Evolutionary conservation across 2,329 filamentous ascomycete genomes (phyloP).

Genomic region (Pyrenochaeta sp.): DNA sequence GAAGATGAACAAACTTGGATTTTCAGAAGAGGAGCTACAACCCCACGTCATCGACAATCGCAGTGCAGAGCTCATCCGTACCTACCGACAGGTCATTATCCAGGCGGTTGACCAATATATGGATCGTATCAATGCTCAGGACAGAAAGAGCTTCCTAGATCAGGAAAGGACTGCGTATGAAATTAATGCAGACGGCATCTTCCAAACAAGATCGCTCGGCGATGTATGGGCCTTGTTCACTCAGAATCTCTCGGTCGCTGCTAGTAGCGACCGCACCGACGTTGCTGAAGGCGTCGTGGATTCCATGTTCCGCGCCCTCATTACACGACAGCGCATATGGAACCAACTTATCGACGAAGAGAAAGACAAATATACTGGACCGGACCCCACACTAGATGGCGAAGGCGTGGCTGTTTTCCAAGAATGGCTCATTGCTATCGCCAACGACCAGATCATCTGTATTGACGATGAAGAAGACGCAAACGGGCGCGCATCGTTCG

Average conservation of each 20-base stretch:
- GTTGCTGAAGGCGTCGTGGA: conserved; percentile 96
- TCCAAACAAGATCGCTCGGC: conserved; percentile 88
- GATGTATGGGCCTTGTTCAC: conserved; percentile 98
- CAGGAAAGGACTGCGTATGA: conserved; percentile 83
- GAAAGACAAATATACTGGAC: conserved; percentile 71
- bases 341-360: conserved; percentile 90
- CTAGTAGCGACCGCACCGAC: conserved; percentile 83
- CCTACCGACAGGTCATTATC: conserved; percentile 95
- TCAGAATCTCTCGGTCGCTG: conserved; percentile 87
- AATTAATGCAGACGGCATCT: conserved; percentile 78
- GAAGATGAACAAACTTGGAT: conserved; percentile 92
- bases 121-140: conserved; percentile 85
- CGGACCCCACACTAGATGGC: conserved; percentile 65
- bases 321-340: conserved; percentile 83
- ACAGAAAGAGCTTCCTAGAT: conserved; percentile 81
- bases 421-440: conserved; percentile 95
- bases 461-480: conserved; percentile 77
- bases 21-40: conserved; percentile 75
- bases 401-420: conserved; percentile 78
- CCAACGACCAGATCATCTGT: conserved; percentile 98
- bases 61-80: conserved; percentile 87
- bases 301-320: conserved; percentile 90
- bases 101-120: conserved; percentile 98
- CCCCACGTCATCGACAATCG: conserved; percentile 92
- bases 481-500: conserved; percentile 76